These are phyloP conservation scores for Wickerhamomyces xylosicus DNA, from an alignment of 805 yeast species.

Conservation along the genomic window DNA sequence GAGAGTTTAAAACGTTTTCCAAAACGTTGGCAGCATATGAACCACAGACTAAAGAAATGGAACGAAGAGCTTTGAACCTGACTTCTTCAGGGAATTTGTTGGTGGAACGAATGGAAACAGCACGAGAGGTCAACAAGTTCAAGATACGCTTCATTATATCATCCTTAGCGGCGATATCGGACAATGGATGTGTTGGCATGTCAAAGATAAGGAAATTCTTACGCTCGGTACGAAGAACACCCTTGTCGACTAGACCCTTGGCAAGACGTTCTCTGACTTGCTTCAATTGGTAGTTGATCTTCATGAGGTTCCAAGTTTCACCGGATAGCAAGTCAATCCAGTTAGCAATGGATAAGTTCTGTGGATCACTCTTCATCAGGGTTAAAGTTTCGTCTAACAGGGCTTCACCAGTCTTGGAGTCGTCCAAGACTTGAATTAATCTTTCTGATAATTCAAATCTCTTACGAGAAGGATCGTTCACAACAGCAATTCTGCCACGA, in stretches of 20 bases:
- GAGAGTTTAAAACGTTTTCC: constrained; percentile 71
- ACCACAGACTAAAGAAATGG: constrained; percentile 76
- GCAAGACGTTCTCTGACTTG: constrained; percentile 96
- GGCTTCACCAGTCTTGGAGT: constrained; percentile 87
- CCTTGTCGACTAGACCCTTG: constrained; percentile 95
- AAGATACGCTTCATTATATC: constrained; percentile 66
- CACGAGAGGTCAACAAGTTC: constrained; percentile 60
- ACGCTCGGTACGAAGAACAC: constrained; percentile 90
- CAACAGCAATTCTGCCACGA: constrained; percentile 79
- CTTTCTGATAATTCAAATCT: constrained; percentile 84
- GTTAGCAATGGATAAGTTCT: constrained; percentile 63
- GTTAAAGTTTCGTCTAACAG: constrained; percentile 88
- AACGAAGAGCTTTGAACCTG: constrained; percentile 61
- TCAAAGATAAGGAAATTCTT: constrained; percentile 90
- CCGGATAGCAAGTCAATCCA: constrained; percentile 95
- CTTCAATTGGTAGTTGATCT: constrained; percentile 88
- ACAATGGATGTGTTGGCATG: constrained; percentile 97
- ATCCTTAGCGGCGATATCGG: constrained; percentile 79
- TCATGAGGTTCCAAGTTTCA: constrained; percentile 95
- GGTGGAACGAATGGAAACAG: constrained; percentile 44
- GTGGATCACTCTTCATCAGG: constrained; percentile 78
- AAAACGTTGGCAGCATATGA: constrained; percentile 94
- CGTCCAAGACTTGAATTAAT: constrained; percentile 77
- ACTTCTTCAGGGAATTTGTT: constrained; percentile 62
- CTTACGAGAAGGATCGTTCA: constrained; percentile 86